Evolutionary conservation across 805 yeast species (phyloP).

Genomic region (Monosporozyma yasuniensis): DNA sequence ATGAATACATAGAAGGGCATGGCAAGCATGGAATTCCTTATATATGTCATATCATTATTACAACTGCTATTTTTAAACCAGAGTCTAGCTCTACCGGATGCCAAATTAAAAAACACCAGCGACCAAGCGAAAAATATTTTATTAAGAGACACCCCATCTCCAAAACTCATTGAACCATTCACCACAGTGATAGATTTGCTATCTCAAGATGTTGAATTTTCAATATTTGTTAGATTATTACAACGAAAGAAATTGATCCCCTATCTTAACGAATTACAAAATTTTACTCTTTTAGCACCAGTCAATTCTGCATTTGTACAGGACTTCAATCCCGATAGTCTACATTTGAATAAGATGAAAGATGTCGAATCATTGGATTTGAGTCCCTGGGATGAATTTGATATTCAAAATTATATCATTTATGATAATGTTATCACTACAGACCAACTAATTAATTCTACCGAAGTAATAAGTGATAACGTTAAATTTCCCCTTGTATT

Average conservation of each 20-base stretch:
- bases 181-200: constrained; percentile 57
- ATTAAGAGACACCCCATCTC: constrained; percentile 1
- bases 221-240: constrained; percentile 49
- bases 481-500: constrained; percentile 16
- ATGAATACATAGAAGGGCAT: not conserved
- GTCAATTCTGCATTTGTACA: constrained; percentile 62
- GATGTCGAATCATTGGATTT: not conserved
- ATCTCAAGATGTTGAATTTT: constrained; percentile 59
- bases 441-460: constrained; percentile 8
- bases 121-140: not conserved
- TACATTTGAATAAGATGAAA: not conserved
- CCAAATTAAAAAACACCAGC: too few relatives aligned
- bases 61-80: constrained; percentile 1
- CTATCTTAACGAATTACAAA: constrained; percentile 44
- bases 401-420: constrained; percentile 23
- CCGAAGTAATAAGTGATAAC: constrained; percentile 8
- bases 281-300: constrained; percentile 74
- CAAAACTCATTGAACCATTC: constrained; percentile 20
- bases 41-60: not conserved
- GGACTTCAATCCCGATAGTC: not conserved
- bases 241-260: constrained; percentile 61
- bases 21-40: not conserved
- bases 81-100: not conserved
- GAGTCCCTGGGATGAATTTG: constrained; percentile 7
- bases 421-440: constrained; percentile 31